These are phyloP conservation scores for Argentina anserina DNA, from an alignment of 306 rosid genomes.

Conservation along the genomic window DNA sequence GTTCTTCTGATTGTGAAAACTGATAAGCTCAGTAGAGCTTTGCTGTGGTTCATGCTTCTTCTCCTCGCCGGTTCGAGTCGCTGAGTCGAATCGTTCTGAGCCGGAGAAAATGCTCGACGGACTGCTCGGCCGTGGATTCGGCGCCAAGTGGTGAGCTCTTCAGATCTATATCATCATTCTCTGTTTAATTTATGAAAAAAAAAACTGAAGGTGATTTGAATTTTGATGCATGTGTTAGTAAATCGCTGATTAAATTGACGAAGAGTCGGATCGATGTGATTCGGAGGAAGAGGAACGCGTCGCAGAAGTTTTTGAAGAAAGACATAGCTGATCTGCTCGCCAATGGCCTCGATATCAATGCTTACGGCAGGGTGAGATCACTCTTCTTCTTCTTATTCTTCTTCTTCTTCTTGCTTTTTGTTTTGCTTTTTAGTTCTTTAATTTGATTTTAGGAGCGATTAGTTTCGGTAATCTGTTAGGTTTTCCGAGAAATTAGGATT, in stretches of 20 bases:
- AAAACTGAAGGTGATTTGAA: background rate
- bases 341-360: conserved; percentile 73
- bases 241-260: conserved; percentile 71
- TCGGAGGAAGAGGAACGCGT: conserved; percentile 87
- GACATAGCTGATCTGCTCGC: conserved; percentile 84
- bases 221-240: conserved; percentile 38
- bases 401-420: conserved; percentile 6
- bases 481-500: background rate
- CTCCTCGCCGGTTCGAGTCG: conserved; percentile 21
- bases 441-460: conserved; percentile 9
- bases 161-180: conserved; percentile 25
- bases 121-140: conserved; percentile 79
- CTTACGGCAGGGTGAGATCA: conserved; percentile 68
- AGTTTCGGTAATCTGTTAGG: conserved; percentile 10
- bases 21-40: conserved; percentile 29
- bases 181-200: background rate
- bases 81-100: conserved; percentile 29
- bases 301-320: conserved; percentile 82
- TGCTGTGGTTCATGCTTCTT: conserved; percentile 19
- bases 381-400: background rate
- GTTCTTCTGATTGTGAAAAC: conserved; percentile 25
- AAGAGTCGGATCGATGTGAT: conserved; percentile 91
- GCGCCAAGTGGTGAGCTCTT: conserved; percentile 64
- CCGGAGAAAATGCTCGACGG: conserved; percentile 67
- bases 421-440: background rate